A percentile compares a stretch with the other conserved stretches of the same genome.
phyloP scores from a whole-genome alignment of 257 asterid genomes.

The Solanum habrochaites region DNA sequence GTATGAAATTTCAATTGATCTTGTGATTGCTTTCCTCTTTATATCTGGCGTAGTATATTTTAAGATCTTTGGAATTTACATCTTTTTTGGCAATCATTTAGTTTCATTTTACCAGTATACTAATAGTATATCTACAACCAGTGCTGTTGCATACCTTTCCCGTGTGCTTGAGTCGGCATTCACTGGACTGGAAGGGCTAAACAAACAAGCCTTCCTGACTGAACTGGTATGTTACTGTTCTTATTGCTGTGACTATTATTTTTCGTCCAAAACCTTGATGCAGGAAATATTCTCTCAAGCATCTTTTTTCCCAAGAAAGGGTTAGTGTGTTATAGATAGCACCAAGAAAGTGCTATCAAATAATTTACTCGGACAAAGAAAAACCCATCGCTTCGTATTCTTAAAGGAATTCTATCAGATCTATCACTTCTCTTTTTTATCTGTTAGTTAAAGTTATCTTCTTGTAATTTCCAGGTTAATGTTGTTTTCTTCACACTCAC shows the following conservation, averaged over 20 bases:
- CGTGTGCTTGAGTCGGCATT: slow-evolving; percentile 96
- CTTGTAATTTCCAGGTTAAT: background rate
- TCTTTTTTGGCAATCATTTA: background rate
- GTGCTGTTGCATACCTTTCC: slow-evolving; percentile 89
- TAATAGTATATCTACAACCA: slow-evolving; percentile 14
- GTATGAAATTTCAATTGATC: background rate
- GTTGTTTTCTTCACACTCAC: background rate
- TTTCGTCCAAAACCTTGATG: background rate
- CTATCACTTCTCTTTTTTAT: background rate
- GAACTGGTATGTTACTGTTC: slow-evolving; percentile 55
- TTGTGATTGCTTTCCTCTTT: background rate
- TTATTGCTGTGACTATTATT: background rate
- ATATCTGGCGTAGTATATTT: background rate
- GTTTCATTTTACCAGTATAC: background rate
- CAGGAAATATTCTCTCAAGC: background rate
- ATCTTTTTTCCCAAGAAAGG: background rate
- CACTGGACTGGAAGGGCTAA: slow-evolving; percentile 94
- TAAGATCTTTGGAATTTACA: background rate
- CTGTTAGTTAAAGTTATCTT: background rate
- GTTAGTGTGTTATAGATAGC: background rate
- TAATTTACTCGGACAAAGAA: too few relatives aligned
- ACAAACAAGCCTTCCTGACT: slow-evolving; percentile 87
- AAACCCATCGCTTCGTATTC: background rate
- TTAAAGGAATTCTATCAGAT: background rate
- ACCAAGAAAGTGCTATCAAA: background rate